Evolutionary conservation across 495 filamentous ascomycete species (phyloP).

Genomic region (Hyaloscypha variabilis): DNA sequence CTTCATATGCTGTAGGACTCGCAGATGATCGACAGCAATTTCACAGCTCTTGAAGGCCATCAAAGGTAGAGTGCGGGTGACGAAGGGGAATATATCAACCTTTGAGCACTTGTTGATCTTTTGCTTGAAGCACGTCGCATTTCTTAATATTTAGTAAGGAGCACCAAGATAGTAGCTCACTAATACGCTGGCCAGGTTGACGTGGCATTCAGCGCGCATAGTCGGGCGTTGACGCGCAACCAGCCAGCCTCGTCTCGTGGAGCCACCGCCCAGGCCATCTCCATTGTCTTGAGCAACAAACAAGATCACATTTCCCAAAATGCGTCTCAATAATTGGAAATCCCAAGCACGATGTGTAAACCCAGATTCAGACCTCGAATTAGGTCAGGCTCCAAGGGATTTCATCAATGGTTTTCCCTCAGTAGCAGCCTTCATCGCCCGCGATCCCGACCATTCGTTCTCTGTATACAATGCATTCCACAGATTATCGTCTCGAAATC

Average conservation of each 20-base stretch:
- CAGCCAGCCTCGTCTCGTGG: background rate
- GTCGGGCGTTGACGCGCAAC: background rate
- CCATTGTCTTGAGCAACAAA: background rate
- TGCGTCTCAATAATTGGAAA: background rate
- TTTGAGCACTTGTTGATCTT: too few species aligned
- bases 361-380: slow-evolving; percentile 4
- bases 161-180: too few species aligned
- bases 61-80: too few species aligned
- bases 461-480: slow-evolving; percentile 1
- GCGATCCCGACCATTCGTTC: slow-evolving; percentile 2
- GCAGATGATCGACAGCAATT: too few species aligned
- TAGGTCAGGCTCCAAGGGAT: background rate
- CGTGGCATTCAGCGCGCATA: background rate
- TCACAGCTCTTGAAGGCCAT: too few species aligned
- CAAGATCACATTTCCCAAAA: background rate
- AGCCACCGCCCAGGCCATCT: background rate
- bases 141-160: too few species aligned
- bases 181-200: too few species aligned
- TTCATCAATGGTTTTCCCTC: slow-evolving; percentile 4
- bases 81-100: too few species aligned
- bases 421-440: slow-evolving; percentile 12
- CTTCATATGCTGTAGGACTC: too few species aligned
- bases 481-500: slow-evolving; percentile 5
- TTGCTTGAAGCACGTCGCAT: too few species aligned
- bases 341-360: background rate